These are phyloP conservation scores for Xylaria longipes DNA, from an alignment of 495 filamentous ascomycete genomes.

Conservation along the genomic window DNA sequence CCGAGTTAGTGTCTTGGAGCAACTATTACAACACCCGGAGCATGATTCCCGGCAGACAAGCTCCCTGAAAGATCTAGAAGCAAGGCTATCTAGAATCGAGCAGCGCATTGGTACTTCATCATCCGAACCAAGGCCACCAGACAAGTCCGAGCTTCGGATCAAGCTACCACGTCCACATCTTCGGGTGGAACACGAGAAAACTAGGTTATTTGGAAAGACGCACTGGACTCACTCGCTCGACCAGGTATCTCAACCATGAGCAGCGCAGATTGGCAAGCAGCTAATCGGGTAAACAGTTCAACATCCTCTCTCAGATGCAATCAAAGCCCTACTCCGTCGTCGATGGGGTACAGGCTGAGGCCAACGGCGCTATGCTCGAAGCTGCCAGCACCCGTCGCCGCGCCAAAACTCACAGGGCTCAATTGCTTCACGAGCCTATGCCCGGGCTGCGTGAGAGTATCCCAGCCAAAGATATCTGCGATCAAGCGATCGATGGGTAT, in stretches of 20 bases:
- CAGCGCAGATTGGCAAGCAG: no score
- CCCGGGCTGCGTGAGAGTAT: slow-evolving; percentile 13
- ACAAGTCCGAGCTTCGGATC: slow-evolving; percentile 14
- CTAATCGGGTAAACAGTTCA: slow-evolving; percentile 6
- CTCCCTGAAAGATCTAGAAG: slow-evolving; percentile 6
- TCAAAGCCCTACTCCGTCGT: slow-evolving; percentile 13
- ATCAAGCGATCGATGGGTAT: slow-evolving; percentile 21
- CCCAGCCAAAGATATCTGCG: slow-evolving; percentile 6
- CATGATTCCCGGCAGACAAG: background rate
- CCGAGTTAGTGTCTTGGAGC: slow-evolving; percentile 3
- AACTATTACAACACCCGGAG: background rate
- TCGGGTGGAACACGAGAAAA: slow-evolving; percentile 21
- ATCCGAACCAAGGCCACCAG: background rate
- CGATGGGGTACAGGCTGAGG: slow-evolving; percentile 1
- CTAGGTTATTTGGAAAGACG: slow-evolving; percentile 15
- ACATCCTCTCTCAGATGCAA: slow-evolving; percentile 21
- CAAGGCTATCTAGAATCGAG: slow-evolving; percentile 19
- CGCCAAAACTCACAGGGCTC: slow-evolving; percentile 7
- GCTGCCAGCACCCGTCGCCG: slow-evolving; percentile 19
- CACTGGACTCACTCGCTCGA: slow-evolving; percentile 23
- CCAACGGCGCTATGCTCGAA: slow-evolving; percentile 12
- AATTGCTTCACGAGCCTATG: slow-evolving; percentile 19
- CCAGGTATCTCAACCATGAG: background rate
- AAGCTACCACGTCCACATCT: slow-evolving; percentile 22
- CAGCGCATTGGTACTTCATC: background rate